Evolutionary conservation across 208 protist species (phyloP).

Genomic region (Naegleria lovaniensis): DNA sequence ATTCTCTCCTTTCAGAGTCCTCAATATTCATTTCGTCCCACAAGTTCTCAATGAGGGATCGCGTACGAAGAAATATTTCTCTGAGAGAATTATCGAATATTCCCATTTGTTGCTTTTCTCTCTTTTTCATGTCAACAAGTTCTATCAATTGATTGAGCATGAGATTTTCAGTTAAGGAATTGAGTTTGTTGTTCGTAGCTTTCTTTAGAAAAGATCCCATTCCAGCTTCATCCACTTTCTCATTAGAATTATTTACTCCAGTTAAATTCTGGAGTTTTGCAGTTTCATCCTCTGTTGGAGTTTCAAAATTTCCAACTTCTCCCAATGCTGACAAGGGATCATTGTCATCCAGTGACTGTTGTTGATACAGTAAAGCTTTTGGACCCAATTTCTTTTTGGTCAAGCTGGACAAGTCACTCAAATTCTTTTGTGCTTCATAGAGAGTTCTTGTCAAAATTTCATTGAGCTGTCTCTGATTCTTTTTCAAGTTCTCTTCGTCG

Average conservation of each 20-base stretch:
- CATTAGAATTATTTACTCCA: background rate
- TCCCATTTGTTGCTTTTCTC: background rate
- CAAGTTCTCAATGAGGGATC: background rate
- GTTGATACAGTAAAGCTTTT: background rate
- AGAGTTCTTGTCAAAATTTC: constrained; percentile 23
- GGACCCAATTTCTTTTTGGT: background rate
- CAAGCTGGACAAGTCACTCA: background rate
- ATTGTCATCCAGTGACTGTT: background rate
- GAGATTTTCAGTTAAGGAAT: background rate
- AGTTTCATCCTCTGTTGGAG: background rate
- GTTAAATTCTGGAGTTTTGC: background rate
- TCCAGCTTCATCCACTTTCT: background rate
- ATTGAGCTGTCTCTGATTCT: background rate
- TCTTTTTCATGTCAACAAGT: background rate
- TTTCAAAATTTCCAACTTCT: background rate
- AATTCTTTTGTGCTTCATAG: background rate
- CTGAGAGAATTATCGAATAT: background rate
- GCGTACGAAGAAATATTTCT: background rate
- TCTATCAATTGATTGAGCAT: background rate
- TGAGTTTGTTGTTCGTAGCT: background rate
- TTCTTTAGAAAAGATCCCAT: background rate
- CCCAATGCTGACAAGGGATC: background rate
- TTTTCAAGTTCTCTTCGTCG: background rate
- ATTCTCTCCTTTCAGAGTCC: background rate
- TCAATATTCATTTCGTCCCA: constrained; percentile 15